Evolutionary conservation across 164 flowering plant species (phyloP).

Genomic region (Annona cherimola): DNA sequence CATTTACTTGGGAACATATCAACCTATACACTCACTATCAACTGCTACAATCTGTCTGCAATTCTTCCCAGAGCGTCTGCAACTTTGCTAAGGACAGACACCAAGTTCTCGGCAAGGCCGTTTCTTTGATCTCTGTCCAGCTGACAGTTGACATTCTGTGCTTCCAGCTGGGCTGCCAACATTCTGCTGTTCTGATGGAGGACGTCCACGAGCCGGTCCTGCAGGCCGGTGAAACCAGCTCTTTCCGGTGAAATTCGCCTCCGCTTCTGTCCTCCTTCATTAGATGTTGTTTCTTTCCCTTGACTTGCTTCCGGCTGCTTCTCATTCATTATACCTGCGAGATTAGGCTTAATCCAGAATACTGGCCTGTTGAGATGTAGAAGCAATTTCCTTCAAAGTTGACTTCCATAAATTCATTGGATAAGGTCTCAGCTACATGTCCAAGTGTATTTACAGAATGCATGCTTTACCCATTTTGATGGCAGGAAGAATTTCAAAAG

Average conservation of each 20-base stretch:
- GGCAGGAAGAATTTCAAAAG: no score
- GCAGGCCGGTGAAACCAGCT: slow-evolving; percentile 30
- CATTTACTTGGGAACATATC: background rate
- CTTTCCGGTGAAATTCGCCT: slow-evolving; percentile 33
- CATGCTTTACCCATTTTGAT: no score
- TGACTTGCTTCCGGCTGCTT: slow-evolving; percentile 33
- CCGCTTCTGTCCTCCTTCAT: slow-evolving; percentile 55
- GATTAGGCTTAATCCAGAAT: background rate
- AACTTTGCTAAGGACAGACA: slow-evolving; percentile 64
- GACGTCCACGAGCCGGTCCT: slow-evolving; percentile 48
- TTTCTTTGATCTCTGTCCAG: slow-evolving; percentile 69
- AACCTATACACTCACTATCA: slow-evolving; percentile 21
- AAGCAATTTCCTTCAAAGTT: no score
- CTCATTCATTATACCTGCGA: slow-evolving; percentile 39
- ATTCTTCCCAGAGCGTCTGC: slow-evolving; percentile 81
- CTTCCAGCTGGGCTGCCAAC: slow-evolving; percentile 61
- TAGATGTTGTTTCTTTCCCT: slow-evolving; percentile 48
- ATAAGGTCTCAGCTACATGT: no score
- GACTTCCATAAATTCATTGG: background rate
- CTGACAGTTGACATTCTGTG: slow-evolving; percentile 50
- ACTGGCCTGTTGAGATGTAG: background rate
- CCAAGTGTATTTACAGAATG: no score
- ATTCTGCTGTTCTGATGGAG: slow-evolving; percentile 58
- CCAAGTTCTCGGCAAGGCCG: slow-evolving; percentile 46
- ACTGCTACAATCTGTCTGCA: slow-evolving; percentile 63